Percentiles rank a stretch among this genome's conserved stretches.
Conservation (phyloP, 768 basidiomycete genomes). For the Tylopilus balloui region DNA sequence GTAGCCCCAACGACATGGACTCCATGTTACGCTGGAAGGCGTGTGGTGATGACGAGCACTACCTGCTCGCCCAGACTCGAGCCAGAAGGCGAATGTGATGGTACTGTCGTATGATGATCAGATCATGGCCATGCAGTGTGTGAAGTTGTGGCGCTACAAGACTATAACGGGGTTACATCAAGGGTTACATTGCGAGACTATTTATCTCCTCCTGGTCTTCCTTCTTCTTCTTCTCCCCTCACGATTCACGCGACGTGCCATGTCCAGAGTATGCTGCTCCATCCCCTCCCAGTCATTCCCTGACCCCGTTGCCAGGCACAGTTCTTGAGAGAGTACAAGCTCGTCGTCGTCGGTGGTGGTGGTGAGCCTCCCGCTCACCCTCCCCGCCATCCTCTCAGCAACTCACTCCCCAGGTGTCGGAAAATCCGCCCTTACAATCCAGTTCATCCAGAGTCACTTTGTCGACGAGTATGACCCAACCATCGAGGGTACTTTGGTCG, state of each 20-base stretch:
- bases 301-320: conserved; percentile 51
- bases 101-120: no score
- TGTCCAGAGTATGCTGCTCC: conserved; percentile 29
- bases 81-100: no score
- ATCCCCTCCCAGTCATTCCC: neutral
- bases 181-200: neutral
- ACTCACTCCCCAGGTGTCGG: conserved; percentile 37
- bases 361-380: conserved; percentile 53
- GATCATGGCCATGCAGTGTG: neutral
- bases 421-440: conserved; percentile 93
- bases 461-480: conserved; percentile 95
- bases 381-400: neutral
- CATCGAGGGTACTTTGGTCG: conserved; percentile 65
- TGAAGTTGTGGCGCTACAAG: conserved; percentile 8
- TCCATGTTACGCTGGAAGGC: no score
- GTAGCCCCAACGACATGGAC: no score
- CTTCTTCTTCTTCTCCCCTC: neutral
- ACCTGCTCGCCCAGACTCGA: no score
- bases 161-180: conserved; percentile 15
- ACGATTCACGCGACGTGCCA: conserved; percentile 10
- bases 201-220: conserved; percentile 11
- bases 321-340: conserved; percentile 95
- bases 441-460: conserved; percentile 95
- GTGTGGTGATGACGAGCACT: no score
- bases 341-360: conserved; percentile 98